phyloP scores from a whole-genome alignment of 345 rosid species.

The Bretschneidera sinensis region DNA sequence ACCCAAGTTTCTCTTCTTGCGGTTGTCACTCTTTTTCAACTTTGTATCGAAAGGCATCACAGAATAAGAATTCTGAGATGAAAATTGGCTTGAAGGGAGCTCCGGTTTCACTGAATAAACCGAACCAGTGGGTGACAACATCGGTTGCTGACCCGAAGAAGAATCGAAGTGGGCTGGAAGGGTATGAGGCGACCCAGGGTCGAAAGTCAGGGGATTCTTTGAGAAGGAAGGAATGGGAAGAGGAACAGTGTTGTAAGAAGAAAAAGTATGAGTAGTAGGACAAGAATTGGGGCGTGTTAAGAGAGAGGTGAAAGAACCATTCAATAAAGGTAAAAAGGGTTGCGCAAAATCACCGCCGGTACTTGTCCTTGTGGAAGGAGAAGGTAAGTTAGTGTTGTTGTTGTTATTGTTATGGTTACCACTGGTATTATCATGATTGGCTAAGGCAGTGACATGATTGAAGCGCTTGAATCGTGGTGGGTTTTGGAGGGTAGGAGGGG shows the following conservation, averaged over 20 bases:
- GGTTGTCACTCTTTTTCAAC: slow-evolving; percentile 2
- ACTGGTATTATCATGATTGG: neutral
- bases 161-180: slow-evolving; percentile 25
- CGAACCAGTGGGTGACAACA: slow-evolving; percentile 19
- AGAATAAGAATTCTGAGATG: slow-evolving; percentile 17
- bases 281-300: slow-evolving; percentile 24
- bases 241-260: slow-evolving; percentile 16
- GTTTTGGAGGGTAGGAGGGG: slow-evolving; percentile 45
- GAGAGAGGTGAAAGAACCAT: slow-evolving; percentile 25
- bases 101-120: slow-evolving; percentile 39
- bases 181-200: slow-evolving; percentile 12
- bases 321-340: slow-evolving; percentile 29
- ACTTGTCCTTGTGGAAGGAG: neutral
- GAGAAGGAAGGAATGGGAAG: slow-evolving; percentile 22
- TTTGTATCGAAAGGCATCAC: slow-evolving; percentile 16
- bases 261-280: slow-evolving; percentile 16
- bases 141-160: slow-evolving; percentile 15
- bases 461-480: slow-evolving; percentile 38
- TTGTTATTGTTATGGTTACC: neutral
- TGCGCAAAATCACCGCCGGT: slow-evolving; percentile 20
- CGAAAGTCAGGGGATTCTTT: slow-evolving; percentile 16
- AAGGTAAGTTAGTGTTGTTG: neutral
- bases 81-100: slow-evolving; percentile 75
- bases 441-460: neutral
- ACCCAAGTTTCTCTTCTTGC: slow-evolving; percentile 10